Base-by-base conservation (phyloP, 176 grass and related monocot genomes). In the Aegilops speltoides region DNA sequence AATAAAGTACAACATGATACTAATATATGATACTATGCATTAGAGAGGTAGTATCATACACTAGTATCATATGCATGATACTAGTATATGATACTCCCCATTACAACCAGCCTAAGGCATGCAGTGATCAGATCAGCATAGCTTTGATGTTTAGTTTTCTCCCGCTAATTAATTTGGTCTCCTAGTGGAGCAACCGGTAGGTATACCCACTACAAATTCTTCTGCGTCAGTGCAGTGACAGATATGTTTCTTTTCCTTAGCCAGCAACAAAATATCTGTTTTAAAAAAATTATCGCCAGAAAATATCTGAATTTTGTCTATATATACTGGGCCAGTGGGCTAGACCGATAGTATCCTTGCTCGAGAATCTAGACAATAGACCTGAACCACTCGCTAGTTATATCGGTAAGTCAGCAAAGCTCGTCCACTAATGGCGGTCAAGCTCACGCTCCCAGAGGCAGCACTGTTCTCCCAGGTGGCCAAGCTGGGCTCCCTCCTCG, bases 401-500 rank as follows among this genome's bases (percentile, higher is more conserved):
- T 2, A 46, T 48, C 43, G 73, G 43, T 24, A 29, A 45, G 14
- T 29, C 73, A 15, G 73, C 73, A 52, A 3, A 76, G 73, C 41
- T 52, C 17, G 7, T 48, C 24, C 0, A 50, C 2, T 28, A 48
- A 76, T 76, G 73, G 73, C 23, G 16, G 24, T 45, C 73, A 76
- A 52, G 15, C 43, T 61, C 52, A 56, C 5, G 7, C 57, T 76
- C 7, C 73, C 73, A 29, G 1, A 8, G 6, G 15, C 43, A 10
- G 23, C 4, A 19, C 73, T 15, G 25, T 24, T 76, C 25, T 52
- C 43, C 7, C 73, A 76, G 43, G 73, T 52, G 43, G 73, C 73
- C 73, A 76, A 76, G 73, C 73, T 76, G 17, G 73, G 43, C 73
- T 52, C 73, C 73, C 73, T 76, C 24, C 43, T 76, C 23, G 23